Percentiles rank a stretch among this genome's conserved stretches.
Conservation (phyloP, 768 basidiomycete genomes). For the Amanita molliuscula region DNA sequence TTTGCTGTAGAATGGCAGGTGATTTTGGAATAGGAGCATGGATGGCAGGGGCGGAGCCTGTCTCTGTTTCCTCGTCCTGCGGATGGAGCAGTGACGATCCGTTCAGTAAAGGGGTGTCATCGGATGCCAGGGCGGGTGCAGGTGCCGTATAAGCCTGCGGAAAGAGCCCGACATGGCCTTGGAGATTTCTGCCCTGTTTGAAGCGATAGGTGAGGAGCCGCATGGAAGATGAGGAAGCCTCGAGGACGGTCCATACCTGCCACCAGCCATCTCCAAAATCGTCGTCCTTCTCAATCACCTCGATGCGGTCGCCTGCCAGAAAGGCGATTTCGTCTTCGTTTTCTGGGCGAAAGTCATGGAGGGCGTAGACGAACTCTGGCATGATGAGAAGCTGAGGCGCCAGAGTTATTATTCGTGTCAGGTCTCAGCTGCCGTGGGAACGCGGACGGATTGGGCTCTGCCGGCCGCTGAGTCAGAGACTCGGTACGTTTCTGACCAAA, state of each 20-base stretch:
- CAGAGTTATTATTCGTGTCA: too few relatives aligned
- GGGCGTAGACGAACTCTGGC: constrained; percentile 79
- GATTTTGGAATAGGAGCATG: constrained; percentile 26
- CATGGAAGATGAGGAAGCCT: constrained; percentile 4
- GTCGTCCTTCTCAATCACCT: constrained; percentile 90
- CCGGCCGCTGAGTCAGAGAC: too few relatives aligned
- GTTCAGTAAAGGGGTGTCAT: constrained; percentile 9
- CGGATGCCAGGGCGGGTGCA: constrained; percentile 21
- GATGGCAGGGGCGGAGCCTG: constrained; percentile 22
- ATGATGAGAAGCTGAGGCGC: constrained; percentile 22
- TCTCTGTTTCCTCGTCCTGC: constrained; percentile 37
- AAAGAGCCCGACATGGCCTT: constrained; percentile 83
- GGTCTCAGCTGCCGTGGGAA: too few relatives aligned
- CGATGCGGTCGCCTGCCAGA: constrained; percentile 75
- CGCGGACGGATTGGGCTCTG: too few relatives aligned
- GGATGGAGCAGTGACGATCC: constrained; percentile 26
- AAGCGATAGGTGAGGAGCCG: neutral
- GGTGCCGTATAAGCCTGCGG: constrained; percentile 81
- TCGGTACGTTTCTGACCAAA: too few relatives aligned
- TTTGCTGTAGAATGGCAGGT: constrained; percentile 20
- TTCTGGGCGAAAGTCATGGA: constrained; percentile 86
- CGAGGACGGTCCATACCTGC: constrained; percentile 37
- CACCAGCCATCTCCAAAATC: constrained; percentile 95
- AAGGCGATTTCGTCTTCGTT: constrained; percentile 91
- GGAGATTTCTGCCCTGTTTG: constrained; percentile 59